These are phyloP conservation scores for Fusarium sp. DNA, from an alignment of 2,329 filamentous ascomycete genomes.

Conservation along the genomic window DNA sequence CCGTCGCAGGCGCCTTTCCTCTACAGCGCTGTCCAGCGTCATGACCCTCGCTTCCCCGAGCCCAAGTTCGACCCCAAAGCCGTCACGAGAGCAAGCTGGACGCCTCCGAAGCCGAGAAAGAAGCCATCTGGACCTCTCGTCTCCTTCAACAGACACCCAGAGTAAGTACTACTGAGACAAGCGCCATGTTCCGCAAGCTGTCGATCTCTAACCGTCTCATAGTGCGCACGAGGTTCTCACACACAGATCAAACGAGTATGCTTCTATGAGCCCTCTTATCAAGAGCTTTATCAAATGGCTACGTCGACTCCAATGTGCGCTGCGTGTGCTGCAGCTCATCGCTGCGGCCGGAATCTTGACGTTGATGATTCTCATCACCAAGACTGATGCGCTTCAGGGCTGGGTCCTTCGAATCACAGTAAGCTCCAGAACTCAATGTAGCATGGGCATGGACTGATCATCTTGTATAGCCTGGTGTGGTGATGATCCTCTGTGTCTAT, in stretches of 20 bases:
- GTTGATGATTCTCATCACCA: conserved; percentile 81
- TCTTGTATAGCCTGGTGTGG: conserved; percentile 75
- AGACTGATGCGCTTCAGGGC: conserved; percentile 70
- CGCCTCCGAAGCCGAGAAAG: conserved; percentile 69
- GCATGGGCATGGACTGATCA: conserved; percentile 11
- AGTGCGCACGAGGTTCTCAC: conserved; percentile 73
- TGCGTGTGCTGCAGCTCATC: conserved; percentile 75
- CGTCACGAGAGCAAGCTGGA: conserved; percentile 82
- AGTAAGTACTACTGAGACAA: conserved; percentile 65
- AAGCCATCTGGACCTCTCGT: conserved; percentile 82
- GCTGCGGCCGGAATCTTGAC: conserved; percentile 78
- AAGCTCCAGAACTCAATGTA: conserved; percentile 50
- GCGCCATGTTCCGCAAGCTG: conserved; percentile 5
- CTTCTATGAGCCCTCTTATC: conserved; percentile 75
- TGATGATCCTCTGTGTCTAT: conserved; percentile 78
- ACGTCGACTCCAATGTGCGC: conserved; percentile 74
- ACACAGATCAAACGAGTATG: conserved; percentile 70
- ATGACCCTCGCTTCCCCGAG: conserved; percentile 65
- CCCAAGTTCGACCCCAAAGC: conserved; percentile 87
- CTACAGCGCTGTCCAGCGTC: conserved; percentile 68
- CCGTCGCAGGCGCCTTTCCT: conserved; percentile 71
- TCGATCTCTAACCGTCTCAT: background rate
- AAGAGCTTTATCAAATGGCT: conserved; percentile 78
- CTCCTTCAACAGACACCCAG: conserved; percentile 87
- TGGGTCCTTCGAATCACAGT: conserved; percentile 85